Base-by-base conservation (phyloP, 2,329 filamentous ascomycete genomes). In the Phialophora tarda region DNA sequence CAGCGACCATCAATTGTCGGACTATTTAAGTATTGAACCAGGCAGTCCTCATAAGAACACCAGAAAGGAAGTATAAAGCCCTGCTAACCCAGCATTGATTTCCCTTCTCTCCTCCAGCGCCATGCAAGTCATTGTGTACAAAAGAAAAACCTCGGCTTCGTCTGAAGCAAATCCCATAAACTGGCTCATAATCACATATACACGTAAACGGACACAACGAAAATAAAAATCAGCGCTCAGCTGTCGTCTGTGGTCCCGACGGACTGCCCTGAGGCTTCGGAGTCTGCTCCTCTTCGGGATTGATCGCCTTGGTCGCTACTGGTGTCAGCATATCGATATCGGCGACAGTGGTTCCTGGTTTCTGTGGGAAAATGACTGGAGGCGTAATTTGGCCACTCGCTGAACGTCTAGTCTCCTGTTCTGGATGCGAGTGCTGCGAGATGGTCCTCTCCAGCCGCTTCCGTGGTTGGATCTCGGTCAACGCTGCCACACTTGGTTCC, bases 291-390 rank as follows among this genome's bases (percentile, higher is more conserved):
- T 72, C 64, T 50, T 70, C 69, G 23, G 66, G 55, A 34, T 71
- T 67, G 59, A 69, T 56, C 24, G 62, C 65, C 55, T 69, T 71
- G 30, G 56, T 70, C 14, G 71, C 63, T 56, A 71, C 64, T 6
- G 71, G 71, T 11, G 69, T 71, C 6, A 69, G 47, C 73, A 80
- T 77, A 28, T 77, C 75, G 59, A 81, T 78, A 34, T 81, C 77
- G 51, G 74, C 67, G 1, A 76, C 75, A 12, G 78, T 76, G 17
- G 78, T 73, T 7, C 82, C 83, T 1, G 82, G 82, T 11, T 74
- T 70, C 11, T 69, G 76, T 7, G 82, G 80, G 68, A 85, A 85
- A 26, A 84, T 76, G 65, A 83, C 80, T 3, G 83, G 83, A 65
- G 83, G 83, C 65, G 82, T 84, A 62, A 85, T 78, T 2, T 79